These are phyloP conservation scores for Chaetomium strumarium DNA, from an alignment of 2,329 filamentous ascomycete genomes.

Conservation along the genomic window DNA sequence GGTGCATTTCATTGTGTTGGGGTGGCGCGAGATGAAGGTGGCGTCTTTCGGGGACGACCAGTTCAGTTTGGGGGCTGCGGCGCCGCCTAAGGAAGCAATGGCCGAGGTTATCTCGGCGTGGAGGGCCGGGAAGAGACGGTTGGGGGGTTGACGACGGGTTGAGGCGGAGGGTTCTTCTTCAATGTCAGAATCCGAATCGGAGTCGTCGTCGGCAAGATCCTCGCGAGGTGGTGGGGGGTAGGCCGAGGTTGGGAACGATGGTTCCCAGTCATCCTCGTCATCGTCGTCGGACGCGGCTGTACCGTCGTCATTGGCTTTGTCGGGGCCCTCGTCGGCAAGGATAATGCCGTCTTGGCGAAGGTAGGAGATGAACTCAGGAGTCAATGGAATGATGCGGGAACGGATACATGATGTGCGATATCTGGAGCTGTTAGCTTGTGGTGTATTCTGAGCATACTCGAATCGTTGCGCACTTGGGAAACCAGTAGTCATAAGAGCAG, in stretches of 20 bases:
- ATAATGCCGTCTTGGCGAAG: constrained; percentile 90
- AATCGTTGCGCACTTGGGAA: constrained; percentile 54
- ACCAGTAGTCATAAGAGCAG: constrained; percentile 92
- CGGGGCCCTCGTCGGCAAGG: constrained; percentile 58
- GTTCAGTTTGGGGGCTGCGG: constrained; percentile 88
- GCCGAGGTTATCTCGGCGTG: constrained; percentile 71
- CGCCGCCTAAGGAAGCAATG: constrained; percentile 76
- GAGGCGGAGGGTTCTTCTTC: constrained; percentile 43
- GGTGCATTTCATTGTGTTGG: constrained; percentile 88
- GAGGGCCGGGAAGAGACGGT: constrained; percentile 60
- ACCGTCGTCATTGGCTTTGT: constrained; percentile 40
- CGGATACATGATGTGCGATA: constrained; percentile 79
- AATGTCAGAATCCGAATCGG: constrained; percentile 36
- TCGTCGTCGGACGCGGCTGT: constrained; percentile 38
- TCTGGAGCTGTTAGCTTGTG: constrained; percentile 34
- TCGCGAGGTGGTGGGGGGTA: constrained; percentile 28
- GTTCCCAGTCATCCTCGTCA: constrained; percentile 51
- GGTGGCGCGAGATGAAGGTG: constrained; percentile 76
- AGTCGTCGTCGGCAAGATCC: constrained; percentile 39
- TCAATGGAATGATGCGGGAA: constrained; percentile 75
- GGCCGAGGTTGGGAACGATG: constrained; percentile 28
- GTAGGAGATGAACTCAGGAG: constrained; percentile 72
- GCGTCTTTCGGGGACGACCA: constrained; percentile 98
- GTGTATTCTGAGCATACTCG: not conserved
- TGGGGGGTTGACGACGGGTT: constrained; percentile 38